Conservation (phyloP, 345 rosid genomes). For the Microcos paniculata region DNA sequence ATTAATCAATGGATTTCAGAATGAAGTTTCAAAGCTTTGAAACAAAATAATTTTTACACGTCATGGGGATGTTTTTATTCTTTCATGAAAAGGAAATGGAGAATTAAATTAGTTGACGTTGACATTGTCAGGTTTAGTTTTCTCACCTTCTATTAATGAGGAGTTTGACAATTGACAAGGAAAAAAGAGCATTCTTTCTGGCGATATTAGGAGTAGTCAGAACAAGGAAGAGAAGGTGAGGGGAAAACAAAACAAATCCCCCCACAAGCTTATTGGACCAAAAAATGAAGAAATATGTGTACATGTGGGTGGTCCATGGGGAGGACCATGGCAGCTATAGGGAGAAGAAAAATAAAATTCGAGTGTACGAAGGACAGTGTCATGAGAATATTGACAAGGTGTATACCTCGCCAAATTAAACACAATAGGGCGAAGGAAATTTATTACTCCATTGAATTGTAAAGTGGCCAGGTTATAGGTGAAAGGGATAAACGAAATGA, state of each 20-base stretch:
- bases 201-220: conserved; percentile 20
- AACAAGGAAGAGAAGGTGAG: conserved; percentile 8
- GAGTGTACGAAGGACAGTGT: conserved; percentile 16
- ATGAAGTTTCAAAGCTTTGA: not conserved
- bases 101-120: conserved; percentile 21
- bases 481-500: not conserved
- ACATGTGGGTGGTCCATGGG: conserved; percentile 38
- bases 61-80: conserved; percentile 19
- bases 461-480: not conserved
- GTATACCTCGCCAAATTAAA: not conserved
- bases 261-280: not conserved
- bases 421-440: not conserved
- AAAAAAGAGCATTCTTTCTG: conserved; percentile 6
- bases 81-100: conserved; percentile 17
- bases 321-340: conserved; percentile 11
- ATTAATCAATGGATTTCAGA: not conserved
- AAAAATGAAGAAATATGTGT: not conserved
- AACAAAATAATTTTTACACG: conserved; percentile 5
- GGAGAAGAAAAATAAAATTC: conserved; percentile 15
- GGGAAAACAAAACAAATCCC: not conserved
- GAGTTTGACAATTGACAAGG: conserved; percentile 28
- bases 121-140: conserved; percentile 27
- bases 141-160: conserved; percentile 17
- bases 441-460: not conserved
- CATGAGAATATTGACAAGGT: conserved; percentile 9